Evolutionary conservation across 208 protist genomes (phyloP).

Genomic region (Acanthamoeba royreba): DNA sequence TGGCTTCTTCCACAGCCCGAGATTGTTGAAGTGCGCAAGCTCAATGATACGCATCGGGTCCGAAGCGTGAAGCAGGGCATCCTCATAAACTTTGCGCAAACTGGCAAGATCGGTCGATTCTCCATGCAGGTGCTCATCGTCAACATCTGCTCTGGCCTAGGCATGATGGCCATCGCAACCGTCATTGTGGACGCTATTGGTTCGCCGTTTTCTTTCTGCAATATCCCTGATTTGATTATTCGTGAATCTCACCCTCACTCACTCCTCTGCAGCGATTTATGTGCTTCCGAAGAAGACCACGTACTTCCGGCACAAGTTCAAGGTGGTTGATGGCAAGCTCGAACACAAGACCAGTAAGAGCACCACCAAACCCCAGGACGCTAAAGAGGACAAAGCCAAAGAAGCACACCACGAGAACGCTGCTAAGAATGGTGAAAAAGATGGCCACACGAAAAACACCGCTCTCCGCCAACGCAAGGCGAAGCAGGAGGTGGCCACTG

Average conservation of each 20-base stretch:
- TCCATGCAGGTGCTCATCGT: slow-evolving; percentile 11
- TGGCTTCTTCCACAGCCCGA: not conserved
- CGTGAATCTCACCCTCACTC: not conserved
- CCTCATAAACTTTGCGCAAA: not conserved
- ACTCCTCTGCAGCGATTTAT: not conserved
- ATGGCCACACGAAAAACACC: no score
- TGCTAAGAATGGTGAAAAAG: no score
- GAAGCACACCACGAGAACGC: no score
- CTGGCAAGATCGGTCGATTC: slow-evolving; percentile 34
- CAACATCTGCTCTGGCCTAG: not conserved
- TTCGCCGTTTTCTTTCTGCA: not conserved
- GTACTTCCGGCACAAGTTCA: slow-evolving; percentile 17
- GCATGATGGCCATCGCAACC: slow-evolving; percentile 29
- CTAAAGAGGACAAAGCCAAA: no score
- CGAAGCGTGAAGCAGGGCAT: slow-evolving; percentile 21
- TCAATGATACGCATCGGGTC: slow-evolving; percentile 18
- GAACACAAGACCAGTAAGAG: no score
- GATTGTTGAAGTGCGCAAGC: not conserved
- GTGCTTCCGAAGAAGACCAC: slow-evolving; percentile 4
- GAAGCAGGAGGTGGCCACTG: no score
- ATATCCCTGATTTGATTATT: not conserved
- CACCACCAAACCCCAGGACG: no score
- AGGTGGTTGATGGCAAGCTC: not conserved
- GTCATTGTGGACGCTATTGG: not conserved
- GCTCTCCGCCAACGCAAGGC: no score